Evolutionary conservation across 192 early-diverging fungal genomes (phyloP), one percentile per base, ranked within the genome.

Genomic region (Rhizophlyctis rosea): DNA sequence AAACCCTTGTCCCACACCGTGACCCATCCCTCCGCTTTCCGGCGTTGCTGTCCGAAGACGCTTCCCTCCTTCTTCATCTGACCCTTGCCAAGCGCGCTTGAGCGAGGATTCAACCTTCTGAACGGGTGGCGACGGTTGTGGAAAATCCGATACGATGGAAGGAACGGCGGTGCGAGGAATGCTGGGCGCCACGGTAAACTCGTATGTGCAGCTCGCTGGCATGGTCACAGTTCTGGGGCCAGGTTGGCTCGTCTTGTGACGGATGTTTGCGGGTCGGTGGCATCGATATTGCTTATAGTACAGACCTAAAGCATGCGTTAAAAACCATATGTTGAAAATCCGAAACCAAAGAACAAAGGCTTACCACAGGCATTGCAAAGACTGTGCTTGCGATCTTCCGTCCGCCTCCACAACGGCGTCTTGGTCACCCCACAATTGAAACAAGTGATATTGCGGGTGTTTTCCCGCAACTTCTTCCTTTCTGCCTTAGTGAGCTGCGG

Each of bases 281-380:
- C 53, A 50, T 58, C 75, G 70, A 64, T 78, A 73, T 36, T 78
- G 70, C 71, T 78, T 78, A 39, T 53, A 78, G 59, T 78, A 78
- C 23, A 78, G 49, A 3, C 75, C 75, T 76, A 32, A 49, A 50
- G 31, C 23, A 34, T 66, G 39, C 34, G 14, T 5, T 28, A 9
- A 31, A 34, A n/a, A n/a, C n/a, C n/a, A n/a, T n/a, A n/a, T 54
- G 36, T 21, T 30, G 13, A 18, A 1, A 3, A 13, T 3, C 18
- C 2, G 5, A 50, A 13, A 50, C 28, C 3, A 13, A 36, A 28
- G 11, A 52, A 86, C 23, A 86, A 72, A 14, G 86, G 85, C 59
- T 49, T 88, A 91, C 94, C 95, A 69, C 91, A 93, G 27, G 91
- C 89, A 67, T 93, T 93, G 70, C 91, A 93, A 23, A 93, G 65